Evolutionary conservation across 208 protist genomes (phyloP), one percentile per base, ranked within the genome.

Genomic region (Giardia duodenalis): DNA sequence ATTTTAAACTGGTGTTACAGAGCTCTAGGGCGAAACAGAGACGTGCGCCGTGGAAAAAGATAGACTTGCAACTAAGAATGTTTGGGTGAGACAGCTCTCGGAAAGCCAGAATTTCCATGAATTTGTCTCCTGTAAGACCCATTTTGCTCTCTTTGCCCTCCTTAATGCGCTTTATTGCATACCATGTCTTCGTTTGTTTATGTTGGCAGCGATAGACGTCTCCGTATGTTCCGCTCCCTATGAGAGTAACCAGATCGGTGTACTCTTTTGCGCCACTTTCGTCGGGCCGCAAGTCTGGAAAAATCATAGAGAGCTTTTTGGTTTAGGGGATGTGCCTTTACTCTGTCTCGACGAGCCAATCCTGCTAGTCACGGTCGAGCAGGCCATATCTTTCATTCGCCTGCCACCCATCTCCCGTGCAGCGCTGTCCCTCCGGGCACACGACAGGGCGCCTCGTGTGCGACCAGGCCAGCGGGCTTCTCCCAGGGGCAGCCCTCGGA

Each of bases 201-300:
- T 76, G 57, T 76, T 76, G 57, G 57, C 57, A 76, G 30, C 57
- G 57, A 30, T 76, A 76, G 57, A 76, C 57, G 57, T 76, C 57
- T 30, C 57, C 57, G 30, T 76, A 76, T 76, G 57, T 39, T 30
- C 57, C 57, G 10, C 19, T 39, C 57, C 57, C 57, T 30, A 76
- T 10, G 10, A 10, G 57, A 30, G 10, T 76, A 76, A 76, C 57
- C 57, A 76, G 10, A 10, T 30, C 30, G 57, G 19, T 76, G 30
- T 76, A 76, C 57, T 76, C 30, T 30, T 10, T 76, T 30, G 57
- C 57, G 19, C 19, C 57, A 10, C 19, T 39, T 30, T 76, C 57
- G 57, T 76, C 57, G 19, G 30, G 57, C 10, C 30, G 57, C 19
- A 76, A 10, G 10, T 30, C 30, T 30, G 57, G 57, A 30, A 39